Base-by-base conservation (phyloP, 2,329 filamentous ascomycete genomes). In the Fusarium multiceps region DNA sequence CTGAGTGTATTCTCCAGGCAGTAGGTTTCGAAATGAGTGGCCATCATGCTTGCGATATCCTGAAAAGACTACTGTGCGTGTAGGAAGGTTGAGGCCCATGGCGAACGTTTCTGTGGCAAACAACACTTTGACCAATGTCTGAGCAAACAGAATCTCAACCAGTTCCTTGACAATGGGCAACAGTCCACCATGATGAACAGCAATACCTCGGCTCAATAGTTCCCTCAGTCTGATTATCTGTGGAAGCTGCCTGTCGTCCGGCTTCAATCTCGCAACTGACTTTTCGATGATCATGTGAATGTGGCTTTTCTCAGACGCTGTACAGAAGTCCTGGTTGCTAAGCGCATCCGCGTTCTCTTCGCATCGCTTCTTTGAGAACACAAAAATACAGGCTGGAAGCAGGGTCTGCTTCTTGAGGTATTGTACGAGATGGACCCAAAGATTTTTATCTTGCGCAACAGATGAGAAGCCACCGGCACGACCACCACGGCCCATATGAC, bases 21-120 rank as follows among this genome's bases (percentile, higher is more conserved):
- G 85, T 0, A 99, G 85, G 77, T 98, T 96, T 71, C 96, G 88
- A 83, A 98, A 98, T 6, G 89, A 89, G 73, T 96, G 92, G 8
- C 96, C 96, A 76, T 99, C 96, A 72, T 98, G 95, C 79, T 99
- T 99, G 54, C 96, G 90, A 80, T 96, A 97, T 12, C 96, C 96
- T 13, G 96, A 98, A 80, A 99, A 99, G 3, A 98, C 95, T 0
- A 99, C 96, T 1, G 96, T 99, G 71, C 96, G 88, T 2, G 96
- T 99, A 1, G 96, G 96, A 59, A 99, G 82, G 77, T 99, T 99
- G 32, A 99, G 86, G 28, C 96, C 96, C 94, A 99, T 99, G 37
- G 96, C 96, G 79, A 99, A 99, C 0, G 96, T 99, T 79, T 99
- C 96, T 0, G 96, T 99, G 0, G 96, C 96, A 76, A 99, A 99